Conservation (phyloP, 192 early-diverging fungal species). For the Podila verticillata region DNA sequence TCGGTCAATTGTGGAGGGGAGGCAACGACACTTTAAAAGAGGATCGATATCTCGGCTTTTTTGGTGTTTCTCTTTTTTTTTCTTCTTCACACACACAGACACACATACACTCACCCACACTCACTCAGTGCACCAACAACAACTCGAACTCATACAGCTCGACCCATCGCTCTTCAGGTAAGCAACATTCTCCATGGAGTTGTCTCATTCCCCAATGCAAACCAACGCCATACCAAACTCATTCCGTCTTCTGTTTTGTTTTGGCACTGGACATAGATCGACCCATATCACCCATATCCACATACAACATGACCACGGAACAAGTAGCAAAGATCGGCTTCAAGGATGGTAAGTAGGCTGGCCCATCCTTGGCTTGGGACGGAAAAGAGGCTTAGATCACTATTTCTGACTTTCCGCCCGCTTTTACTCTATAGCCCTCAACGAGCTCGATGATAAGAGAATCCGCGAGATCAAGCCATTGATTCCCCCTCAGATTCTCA, state of each 20-base stretch:
- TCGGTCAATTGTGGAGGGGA: background rate
- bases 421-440: slow-evolving; percentile 66
- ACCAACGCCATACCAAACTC: too few species aligned
- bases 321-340: slow-evolving; percentile 43
- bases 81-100: background rate
- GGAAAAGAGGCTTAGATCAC: background rate
- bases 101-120: too few species aligned
- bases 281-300: background rate
- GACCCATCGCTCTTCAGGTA: background rate
- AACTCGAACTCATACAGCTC: too few species aligned
- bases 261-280: too few species aligned
- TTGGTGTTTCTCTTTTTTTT: background rate
- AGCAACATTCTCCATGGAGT: too few species aligned
- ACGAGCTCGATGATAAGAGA: slow-evolving; percentile 93
- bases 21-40: background rate
- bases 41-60: background rate
- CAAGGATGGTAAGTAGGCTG: slow-evolving; percentile 34
- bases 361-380: background rate
- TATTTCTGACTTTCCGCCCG: background rate
- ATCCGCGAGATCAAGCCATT: slow-evolving; percentile 83
- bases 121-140: too few species aligned
- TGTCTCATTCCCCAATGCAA: too few species aligned
- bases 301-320: slow-evolving; percentile 18
- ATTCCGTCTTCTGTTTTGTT: too few species aligned
- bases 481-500: slow-evolving; percentile 92